Base-by-base conservation (phyloP, 2,329 filamentous ascomycete genomes). In the Xylariaceae sp. region DNA sequence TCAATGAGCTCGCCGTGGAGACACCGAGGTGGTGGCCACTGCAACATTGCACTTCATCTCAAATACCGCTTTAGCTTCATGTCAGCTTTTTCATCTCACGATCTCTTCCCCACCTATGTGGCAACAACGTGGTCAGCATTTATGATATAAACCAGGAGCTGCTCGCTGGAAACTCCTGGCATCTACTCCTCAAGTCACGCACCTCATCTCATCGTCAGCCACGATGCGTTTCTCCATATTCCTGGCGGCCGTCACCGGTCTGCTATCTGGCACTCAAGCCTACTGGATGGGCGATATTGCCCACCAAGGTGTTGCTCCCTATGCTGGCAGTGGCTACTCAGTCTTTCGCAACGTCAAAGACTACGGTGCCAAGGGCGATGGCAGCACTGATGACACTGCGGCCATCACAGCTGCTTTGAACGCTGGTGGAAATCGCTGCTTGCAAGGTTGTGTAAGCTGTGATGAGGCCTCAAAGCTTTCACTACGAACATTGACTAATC, bases 291-390 rank as follows among this genome's bases (percentile, higher is more conserved):
- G 50, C 35, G 55, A 64, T 40, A 50, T 65, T 12, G 27, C 48
- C 68, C 68, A 74, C 51, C 67, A 70, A 50, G 70, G 71, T 12
- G 47, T 67, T 45, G 69, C 71, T 11, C 69, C 71, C 29, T 74
- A 66, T 57, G 69, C 65, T 36, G 61, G 55, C 5, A 42, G 58
- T 14, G 66, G 63, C 22, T 73, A 73, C 44, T 58, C 63, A 12
- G 68, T 74, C 4, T 75, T 73, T 49, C 68, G 72, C 37, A 74
- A 74, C 48, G 72, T 74, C 20, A 71, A 64, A 55, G 71, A 72
- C 59, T 75, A 70, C 47, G 72, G 72, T 37, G 71, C 71, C 39
- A 66, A 57, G 49, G 71, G 68, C 50, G 70, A 74, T 56, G 71
- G 71, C 29, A 55, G 61, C 14, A 70, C 69, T 11, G 71, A 74